Evolutionary conservation across 331 rosid species (phyloP).

Genomic region (Telfairia occidentalis): DNA sequence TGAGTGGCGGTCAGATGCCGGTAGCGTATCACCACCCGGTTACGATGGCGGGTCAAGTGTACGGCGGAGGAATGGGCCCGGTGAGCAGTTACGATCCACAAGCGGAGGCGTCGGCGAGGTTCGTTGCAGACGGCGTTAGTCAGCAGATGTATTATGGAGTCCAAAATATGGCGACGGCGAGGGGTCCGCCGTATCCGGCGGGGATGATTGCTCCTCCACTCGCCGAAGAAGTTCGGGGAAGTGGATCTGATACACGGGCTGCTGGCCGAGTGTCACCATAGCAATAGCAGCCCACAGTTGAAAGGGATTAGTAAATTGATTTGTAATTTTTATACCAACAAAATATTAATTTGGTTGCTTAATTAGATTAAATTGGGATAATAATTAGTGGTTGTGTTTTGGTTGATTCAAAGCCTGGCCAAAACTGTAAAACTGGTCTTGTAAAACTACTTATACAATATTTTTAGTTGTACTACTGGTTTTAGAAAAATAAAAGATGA

Average conservation of each 20-base stretch:
- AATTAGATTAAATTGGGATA: background rate
- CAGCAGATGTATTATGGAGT: constrained; percentile 46
- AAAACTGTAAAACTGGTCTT: background rate
- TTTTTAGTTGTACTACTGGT: background rate
- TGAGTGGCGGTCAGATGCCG: constrained; percentile 35
- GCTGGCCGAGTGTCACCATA: constrained; percentile 37
- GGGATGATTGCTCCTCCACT: constrained; percentile 27
- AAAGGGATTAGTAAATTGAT: background rate
- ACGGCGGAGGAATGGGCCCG: constrained; percentile 37
- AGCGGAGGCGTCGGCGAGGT: constrained; percentile 18
- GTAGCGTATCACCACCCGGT: constrained; percentile 36
- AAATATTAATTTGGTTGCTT: background rate
- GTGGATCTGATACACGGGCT: constrained; percentile 25
- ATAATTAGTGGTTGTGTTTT: background rate
- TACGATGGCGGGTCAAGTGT: constrained; percentile 41
- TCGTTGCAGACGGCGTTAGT: constrained; percentile 28
- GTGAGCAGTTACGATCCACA: constrained; percentile 27
- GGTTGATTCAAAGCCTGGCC: background rate
- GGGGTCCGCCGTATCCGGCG: constrained; percentile 24
- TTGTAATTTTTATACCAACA: background rate
- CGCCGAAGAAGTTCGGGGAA: constrained; percentile 33
- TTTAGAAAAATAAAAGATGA: background rate
- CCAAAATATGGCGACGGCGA: constrained; percentile 28
- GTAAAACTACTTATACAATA: background rate
- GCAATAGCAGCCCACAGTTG: background rate